These are phyloP conservation scores for Liquidambar formosana DNA, from an alignment of 164 flowering plant genomes.

Conservation along the genomic window DNA sequence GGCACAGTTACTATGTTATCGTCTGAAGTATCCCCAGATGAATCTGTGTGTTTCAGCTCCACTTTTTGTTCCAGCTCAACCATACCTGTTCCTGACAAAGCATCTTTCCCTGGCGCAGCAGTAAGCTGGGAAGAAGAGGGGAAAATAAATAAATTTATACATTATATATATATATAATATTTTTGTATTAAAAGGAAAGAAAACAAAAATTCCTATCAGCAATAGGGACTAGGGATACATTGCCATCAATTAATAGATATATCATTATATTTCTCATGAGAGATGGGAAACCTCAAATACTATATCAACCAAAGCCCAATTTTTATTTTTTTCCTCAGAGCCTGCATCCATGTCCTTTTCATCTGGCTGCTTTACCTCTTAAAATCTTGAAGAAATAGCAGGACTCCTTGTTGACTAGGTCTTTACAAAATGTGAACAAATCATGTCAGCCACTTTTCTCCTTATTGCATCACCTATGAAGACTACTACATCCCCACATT, in stretches of 20 bases:
- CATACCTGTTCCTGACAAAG: constrained; percentile 13
- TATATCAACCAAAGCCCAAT: background rate
- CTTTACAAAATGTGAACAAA: too few species aligned
- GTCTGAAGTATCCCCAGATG: constrained; percentile 48
- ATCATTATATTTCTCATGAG: background rate
- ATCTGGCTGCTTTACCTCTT: background rate
- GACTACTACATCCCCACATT: background rate
- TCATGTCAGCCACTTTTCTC: background rate
- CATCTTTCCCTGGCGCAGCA: constrained; percentile 30
- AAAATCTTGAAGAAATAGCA: background rate
- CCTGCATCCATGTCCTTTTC: background rate
- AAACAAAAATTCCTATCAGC: too few species aligned
- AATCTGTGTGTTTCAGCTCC: constrained; percentile 32
- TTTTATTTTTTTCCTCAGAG: background rate
- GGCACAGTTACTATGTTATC: constrained; percentile 46
- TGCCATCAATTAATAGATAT: background rate
- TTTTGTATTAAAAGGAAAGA: constrained; percentile 1
- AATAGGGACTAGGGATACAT: background rate
- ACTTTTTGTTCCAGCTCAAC: constrained; percentile 29
- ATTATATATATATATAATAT: too few species aligned
- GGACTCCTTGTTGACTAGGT: too few species aligned
- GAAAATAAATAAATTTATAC: too few species aligned
- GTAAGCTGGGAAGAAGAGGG: constrained; percentile 23
- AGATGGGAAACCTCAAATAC: background rate
- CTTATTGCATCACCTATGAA: background rate